Evolutionary conservation across 768 basidiomycete genomes (phyloP).

Genomic region (Lactifluus subvellereus): DNA sequence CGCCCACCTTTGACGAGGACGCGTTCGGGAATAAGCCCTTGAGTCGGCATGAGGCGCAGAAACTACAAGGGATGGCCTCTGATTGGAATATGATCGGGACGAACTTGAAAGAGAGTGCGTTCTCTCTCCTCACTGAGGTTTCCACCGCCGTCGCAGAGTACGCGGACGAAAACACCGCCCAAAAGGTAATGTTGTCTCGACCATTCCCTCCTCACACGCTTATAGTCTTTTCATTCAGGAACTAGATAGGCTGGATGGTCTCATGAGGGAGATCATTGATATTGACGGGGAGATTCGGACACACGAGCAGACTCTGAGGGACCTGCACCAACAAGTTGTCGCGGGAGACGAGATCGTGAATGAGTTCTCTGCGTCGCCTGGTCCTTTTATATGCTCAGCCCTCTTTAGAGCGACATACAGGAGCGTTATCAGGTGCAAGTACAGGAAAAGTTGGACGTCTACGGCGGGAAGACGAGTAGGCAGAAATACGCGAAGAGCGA

Average conservation of each 20-base stretch:
- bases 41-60: conserved; percentile 43
- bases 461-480: conserved; percentile 57
- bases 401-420: conserved; percentile 45
- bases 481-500: conserved; percentile 71
- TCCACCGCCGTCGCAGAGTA: conserved; percentile 58
- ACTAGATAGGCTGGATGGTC: conserved; percentile 52
- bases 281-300: conserved; percentile 53
- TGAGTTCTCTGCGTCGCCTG: conserved; percentile 32
- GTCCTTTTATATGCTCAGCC: conserved; percentile 2
- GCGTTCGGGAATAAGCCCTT: conserved; percentile 66
- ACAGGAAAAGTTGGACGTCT: conserved; percentile 39
- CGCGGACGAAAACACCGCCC: conserved; percentile 46
- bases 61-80: conserved; percentile 49
- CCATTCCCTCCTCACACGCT: not conserved
- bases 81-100: conserved; percentile 58
- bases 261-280: conserved; percentile 68
- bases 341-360: conserved; percentile 46
- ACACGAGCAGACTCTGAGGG: conserved; percentile 49
- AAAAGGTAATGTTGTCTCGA: conserved; percentile 38
- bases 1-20: conserved; percentile 45
- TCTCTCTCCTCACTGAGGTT: conserved; percentile 45
- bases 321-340: conserved; percentile 51
- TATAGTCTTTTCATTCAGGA: conserved; percentile 35
- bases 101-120: conserved; percentile 41
- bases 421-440: conserved; percentile 48